phyloP scores from a whole-genome alignment of 305 asterid species.

The Fraxinus baroniana region DNA sequence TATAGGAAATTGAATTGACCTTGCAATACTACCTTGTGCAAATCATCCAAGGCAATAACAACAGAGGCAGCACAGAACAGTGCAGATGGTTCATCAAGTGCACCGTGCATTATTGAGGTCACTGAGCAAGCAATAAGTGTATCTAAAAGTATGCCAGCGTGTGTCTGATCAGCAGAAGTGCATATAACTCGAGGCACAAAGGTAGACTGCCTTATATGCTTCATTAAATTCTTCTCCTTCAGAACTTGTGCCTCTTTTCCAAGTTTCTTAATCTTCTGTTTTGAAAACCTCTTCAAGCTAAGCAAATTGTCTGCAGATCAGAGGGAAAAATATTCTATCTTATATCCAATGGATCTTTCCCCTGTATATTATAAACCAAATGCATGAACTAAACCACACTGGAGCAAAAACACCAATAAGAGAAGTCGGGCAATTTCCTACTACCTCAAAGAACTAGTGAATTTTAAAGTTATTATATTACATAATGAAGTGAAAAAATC shows the following conservation, averaged over 20 bases:
- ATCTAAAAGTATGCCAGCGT: slow-evolving; percentile 77
- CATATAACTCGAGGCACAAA: slow-evolving; percentile 79
- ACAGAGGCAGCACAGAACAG: slow-evolving; percentile 84
- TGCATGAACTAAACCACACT: not conserved
- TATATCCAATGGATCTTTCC: not conserved
- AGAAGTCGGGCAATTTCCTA: not conserved
- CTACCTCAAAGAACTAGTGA: not conserved
- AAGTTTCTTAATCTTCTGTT: slow-evolving; percentile 67
- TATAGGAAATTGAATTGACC: slow-evolving; percentile 21
- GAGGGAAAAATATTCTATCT: not conserved
- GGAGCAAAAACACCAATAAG: not conserved
- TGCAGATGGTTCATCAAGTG: slow-evolving; percentile 77
- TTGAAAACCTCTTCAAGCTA: slow-evolving; percentile 85
- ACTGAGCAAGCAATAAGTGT: slow-evolving; percentile 68
- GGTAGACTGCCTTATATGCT: slow-evolving; percentile 42
- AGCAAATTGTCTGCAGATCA: slow-evolving; percentile 62
- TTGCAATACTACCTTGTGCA: slow-evolving; percentile 66
- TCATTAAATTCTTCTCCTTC: slow-evolving; percentile 73
- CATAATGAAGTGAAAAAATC: slow-evolving; percentile 26
- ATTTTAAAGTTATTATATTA: not conserved
- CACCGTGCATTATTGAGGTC: slow-evolving; percentile 54
- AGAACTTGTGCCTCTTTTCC: slow-evolving; percentile 71
- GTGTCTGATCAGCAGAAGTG: slow-evolving; percentile 68
- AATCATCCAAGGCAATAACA: slow-evolving; percentile 70
- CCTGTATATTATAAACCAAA: not conserved